Percentiles rank a stretch among this genome's conserved stretches.
These are phyloP conservation scores for Aeschynomene evenia DNA, from an alignment of 306 rosid species.

Conservation along the genomic window DNA sequence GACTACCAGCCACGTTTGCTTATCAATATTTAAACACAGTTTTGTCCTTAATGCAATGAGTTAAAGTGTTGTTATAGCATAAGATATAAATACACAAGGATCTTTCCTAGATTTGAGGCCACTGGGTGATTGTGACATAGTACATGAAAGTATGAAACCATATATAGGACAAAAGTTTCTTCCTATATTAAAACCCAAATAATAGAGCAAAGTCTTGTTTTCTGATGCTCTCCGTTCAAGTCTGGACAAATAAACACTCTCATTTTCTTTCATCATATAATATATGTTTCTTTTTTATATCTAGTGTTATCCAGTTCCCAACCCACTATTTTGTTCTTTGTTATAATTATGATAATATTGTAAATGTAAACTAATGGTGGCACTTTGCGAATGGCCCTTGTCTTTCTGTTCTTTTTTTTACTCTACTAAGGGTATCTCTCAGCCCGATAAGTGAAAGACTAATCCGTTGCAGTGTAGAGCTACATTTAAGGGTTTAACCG, in stretches of 20 bases:
- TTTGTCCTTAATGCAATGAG: conserved; percentile 25
- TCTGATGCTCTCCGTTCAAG: conserved; percentile 18
- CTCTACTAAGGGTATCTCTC: no score
- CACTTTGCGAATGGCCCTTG: conserved; percentile 25
- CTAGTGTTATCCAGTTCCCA: conserved; percentile 32
- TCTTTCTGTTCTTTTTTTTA: background rate
- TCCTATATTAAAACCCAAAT: conserved; percentile 25
- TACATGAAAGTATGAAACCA: conserved; percentile 38
- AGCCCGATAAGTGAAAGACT: no score
- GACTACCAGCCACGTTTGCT: conserved; percentile 33
- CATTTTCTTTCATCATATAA: background rate
- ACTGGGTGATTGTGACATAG: conserved; percentile 48
- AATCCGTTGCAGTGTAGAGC: no score
- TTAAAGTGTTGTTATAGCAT: background rate
- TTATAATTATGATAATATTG: background rate
- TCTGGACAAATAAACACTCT: conserved; percentile 29
- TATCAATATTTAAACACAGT: conserved; percentile 6
- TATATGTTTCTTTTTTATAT: conserved; percentile 17
- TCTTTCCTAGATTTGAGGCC: conserved; percentile 68
- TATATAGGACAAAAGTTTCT: conserved; percentile 47
- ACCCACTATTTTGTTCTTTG: conserved; percentile 24
- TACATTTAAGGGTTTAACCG: no score
- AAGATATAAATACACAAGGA: conserved; percentile 32
- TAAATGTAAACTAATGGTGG: background rate
- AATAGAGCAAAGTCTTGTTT: conserved; percentile 22